Evolutionary conservation across 2,329 filamentous ascomycete species (phyloP).

Genomic region (Ilyonectria robusta): DNA sequence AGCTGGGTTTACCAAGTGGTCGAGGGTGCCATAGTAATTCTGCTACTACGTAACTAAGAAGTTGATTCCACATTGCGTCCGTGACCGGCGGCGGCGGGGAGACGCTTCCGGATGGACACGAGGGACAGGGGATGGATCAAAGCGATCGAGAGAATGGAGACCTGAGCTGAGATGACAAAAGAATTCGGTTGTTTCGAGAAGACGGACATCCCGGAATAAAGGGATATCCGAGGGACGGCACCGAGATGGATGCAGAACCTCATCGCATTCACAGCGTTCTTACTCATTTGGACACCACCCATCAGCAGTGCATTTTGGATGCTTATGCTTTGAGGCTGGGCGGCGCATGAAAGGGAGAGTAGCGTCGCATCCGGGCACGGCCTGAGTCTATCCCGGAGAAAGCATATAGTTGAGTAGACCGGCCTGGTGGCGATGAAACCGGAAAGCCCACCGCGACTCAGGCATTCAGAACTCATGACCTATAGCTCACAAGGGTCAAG

Average conservation of each 20-base stretch:
- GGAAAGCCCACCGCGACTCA: conserved; percentile 2
- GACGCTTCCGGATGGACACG: conserved; percentile 37
- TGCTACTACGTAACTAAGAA: not conserved
- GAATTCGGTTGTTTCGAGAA: conserved; percentile 26
- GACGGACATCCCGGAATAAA: conserved; percentile 20
- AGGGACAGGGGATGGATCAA: conserved; percentile 27
- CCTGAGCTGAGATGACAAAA: not conserved
- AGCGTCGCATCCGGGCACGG: conserved; percentile 28
- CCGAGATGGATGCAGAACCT: not conserved
- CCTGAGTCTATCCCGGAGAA: conserved; percentile 24
- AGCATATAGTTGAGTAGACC: not conserved
- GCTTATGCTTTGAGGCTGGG: not conserved
- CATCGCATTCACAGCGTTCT: not conserved
- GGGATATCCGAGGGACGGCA: not conserved
- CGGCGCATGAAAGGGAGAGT: conserved; percentile 23
- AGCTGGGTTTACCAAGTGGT: not conserved
- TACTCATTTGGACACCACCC: not conserved
- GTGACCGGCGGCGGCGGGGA: conserved; percentile 38
- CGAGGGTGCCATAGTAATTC: conserved; percentile 24
- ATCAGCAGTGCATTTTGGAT: not conserved
- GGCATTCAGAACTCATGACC: not conserved
- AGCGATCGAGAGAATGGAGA: conserved; percentile 11
- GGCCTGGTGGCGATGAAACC: conserved; percentile 2
- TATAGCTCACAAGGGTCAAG: not conserved
- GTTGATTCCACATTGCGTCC: conserved; percentile 20